Conservation (phyloP, 257 asterid species). For the Plantago elongata region DNA sequence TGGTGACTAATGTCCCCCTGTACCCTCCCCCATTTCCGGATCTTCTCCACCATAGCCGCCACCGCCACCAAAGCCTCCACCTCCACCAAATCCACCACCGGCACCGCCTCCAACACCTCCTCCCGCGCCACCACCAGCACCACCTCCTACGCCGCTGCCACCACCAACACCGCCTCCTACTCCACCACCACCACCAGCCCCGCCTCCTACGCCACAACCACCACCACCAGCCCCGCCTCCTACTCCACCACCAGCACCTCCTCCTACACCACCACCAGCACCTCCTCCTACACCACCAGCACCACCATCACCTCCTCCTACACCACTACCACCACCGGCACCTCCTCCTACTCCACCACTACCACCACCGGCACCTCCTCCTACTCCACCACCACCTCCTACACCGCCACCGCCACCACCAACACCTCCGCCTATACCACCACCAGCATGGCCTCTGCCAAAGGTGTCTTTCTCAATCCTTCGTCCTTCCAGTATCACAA, state of each 20-base stretch:
- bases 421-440: conserved; percentile 1
- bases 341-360: neutral
- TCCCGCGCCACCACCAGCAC: no score
- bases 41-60: conserved; percentile 4
- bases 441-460: conserved; percentile 17
- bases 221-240: no score
- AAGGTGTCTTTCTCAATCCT: conserved; percentile 35
- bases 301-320: neutral
- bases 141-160: no score
- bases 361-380: neutral
- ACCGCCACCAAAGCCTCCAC: neutral
- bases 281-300: conserved; percentile 15
- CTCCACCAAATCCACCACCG: no score
- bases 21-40: neutral
- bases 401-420: neutral
- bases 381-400: neutral
- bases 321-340: neutral
- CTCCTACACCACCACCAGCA: conserved; percentile 7
- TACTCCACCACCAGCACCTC: no score
- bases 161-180: no score
- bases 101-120: no score
- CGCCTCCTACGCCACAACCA: no score
- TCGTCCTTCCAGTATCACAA: conserved; percentile 28
- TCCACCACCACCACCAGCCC: no score
- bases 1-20: neutral